Evolutionary conservation across 768 basidiomycete genomes (phyloP).

Genomic region (Clathrus columnatus): DNA sequence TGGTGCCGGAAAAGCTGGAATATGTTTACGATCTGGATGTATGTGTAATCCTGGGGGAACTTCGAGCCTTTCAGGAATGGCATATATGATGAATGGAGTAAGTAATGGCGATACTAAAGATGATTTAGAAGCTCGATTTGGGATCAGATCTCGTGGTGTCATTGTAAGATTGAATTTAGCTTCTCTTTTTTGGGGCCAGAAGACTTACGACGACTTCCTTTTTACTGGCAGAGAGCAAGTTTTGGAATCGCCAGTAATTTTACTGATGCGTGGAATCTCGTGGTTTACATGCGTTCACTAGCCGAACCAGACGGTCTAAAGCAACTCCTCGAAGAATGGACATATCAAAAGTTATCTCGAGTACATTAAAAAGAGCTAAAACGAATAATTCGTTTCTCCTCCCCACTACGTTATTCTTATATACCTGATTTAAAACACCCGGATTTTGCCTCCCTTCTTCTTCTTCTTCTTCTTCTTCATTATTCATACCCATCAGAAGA

Average conservation of each 20-base stretch:
- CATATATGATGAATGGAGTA: constrained; percentile 53
- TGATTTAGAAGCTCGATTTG: constrained; percentile 49
- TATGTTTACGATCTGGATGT: constrained; percentile 77
- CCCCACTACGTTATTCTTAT: neutral
- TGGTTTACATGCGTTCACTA: constrained; percentile 18
- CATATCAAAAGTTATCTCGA: neutral
- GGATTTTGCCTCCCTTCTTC: no score
- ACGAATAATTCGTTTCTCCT: neutral
- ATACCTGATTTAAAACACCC: neutral
- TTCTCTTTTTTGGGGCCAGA: constrained; percentile 35
- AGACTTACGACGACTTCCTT: neutral
- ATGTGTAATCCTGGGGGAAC: constrained; percentile 86
- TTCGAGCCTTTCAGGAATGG: constrained; percentile 58
- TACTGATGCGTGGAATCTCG: constrained; percentile 47
- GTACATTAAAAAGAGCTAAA: neutral
- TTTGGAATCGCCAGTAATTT: constrained; percentile 75
- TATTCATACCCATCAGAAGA: neutral
- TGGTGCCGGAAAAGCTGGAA: constrained; percentile 48
- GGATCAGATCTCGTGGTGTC: constrained; percentile 61
- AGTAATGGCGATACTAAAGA: constrained; percentile 50
- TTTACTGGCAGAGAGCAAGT: constrained; percentile 28
- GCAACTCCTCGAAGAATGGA: constrained; percentile 3
- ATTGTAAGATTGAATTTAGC: constrained; percentile 14
- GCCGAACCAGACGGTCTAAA: neutral
- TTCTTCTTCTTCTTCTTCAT: neutral